Percentiles rank a stretch among this genome's conserved stretches.
Conservation (phyloP, 2,329 filamentous ascomycete species). For the Penicillium verrucosum region DNA sequence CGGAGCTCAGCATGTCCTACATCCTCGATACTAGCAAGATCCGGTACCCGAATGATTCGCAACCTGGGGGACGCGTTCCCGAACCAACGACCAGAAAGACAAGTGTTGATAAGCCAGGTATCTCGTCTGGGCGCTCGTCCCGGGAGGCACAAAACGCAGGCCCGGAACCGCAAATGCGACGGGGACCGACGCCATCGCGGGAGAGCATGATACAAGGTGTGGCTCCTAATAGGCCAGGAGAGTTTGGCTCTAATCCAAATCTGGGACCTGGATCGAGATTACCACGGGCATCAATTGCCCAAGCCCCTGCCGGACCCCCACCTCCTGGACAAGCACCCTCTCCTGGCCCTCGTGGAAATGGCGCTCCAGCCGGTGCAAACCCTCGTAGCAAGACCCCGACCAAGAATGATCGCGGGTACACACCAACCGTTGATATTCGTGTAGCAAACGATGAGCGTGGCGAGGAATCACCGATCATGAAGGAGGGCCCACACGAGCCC, state of each 20-base stretch:
- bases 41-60: constrained; percentile 79
- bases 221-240: constrained; percentile 23
- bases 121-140: constrained; percentile 41
- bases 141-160: constrained; percentile 42
- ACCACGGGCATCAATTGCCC: constrained; percentile 58
- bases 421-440: constrained; percentile 43
- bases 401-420: constrained; percentile 46
- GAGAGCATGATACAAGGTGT: constrained; percentile 41
- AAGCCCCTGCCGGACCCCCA: constrained; percentile 61
- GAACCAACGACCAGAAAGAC: constrained; percentile 41
- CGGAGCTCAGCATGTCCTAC: constrained; percentile 85
- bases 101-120: constrained; percentile 45
- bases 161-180: constrained; percentile 33
- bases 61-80: constrained; percentile 40
- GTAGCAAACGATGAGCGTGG: constrained; percentile 47
- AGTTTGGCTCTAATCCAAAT: constrained; percentile 29
- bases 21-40: constrained; percentile 95
- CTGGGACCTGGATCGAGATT: constrained; percentile 53
- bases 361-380: constrained; percentile 26
- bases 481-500: constrained; percentile 41
- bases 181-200: constrained; percentile 41
- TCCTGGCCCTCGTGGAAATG: constrained; percentile 53
- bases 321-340: constrained; percentile 63
- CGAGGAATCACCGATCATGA: constrained; percentile 47
- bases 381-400: constrained; percentile 52